These are phyloP conservation scores for Kodamaea jinghongensis DNA, from an alignment of 805 yeast species.

Conservation along the genomic window DNA sequence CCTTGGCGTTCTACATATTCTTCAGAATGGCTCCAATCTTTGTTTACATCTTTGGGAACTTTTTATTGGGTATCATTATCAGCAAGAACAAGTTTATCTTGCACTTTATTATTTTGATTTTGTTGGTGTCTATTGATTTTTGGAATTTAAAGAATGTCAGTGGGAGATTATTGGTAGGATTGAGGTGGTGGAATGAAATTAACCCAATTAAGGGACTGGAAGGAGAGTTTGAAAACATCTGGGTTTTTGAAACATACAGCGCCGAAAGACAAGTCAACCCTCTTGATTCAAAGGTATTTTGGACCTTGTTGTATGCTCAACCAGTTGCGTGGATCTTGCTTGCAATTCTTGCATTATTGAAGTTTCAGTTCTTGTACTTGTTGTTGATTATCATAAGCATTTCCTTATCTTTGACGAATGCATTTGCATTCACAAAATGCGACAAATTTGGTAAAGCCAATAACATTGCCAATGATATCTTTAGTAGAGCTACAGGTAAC, in stretches of 20 bases:
- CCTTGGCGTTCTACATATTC: conserved; percentile 59
- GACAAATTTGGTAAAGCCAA: conserved; percentile 90
- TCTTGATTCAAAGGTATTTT: conserved; percentile 84
- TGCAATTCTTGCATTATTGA: conserved; percentile 74
- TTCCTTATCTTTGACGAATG: conserved; percentile 72
- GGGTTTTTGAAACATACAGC: conserved; percentile 89
- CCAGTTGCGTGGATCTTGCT: conserved; percentile 76
- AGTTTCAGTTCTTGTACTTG: conserved; percentile 68
- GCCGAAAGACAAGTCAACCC: conserved; percentile 75
- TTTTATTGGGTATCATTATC: conserved; percentile 50
- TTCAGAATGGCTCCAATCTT: conserved; percentile 63
- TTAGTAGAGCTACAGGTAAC: conserved; percentile 51
- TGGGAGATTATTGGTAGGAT: conserved; percentile 86
- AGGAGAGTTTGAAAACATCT: conserved; percentile 59
- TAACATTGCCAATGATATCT: conserved; percentile 54
- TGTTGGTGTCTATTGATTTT: conserved; percentile 83
- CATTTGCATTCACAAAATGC: conserved; percentile 87
- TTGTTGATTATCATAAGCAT: conserved; percentile 65
- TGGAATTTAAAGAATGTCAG: conserved; percentile 92
- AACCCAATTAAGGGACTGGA: conserved; percentile 41
- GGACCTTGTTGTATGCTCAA: conserved; percentile 72
- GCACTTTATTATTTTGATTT: conserved; percentile 73
- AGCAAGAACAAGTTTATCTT: conserved; percentile 50
- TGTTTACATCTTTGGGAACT: conserved; percentile 66
- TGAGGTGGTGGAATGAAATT: conserved; percentile 95